Conservation (phyloP, 106 monocot genomes). For the Acanthochlamys bracteata region DNA sequence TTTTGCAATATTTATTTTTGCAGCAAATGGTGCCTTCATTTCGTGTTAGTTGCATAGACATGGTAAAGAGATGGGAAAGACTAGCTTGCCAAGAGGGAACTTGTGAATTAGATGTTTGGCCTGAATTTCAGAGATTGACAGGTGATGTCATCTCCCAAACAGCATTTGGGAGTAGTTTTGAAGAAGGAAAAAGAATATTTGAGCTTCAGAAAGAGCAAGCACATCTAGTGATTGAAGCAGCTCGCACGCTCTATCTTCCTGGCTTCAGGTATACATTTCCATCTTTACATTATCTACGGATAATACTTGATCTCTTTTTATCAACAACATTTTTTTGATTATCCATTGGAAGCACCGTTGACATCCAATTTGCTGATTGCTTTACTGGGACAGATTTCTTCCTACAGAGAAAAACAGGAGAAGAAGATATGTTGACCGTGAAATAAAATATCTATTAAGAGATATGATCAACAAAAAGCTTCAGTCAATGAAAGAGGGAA, state of each 20-base stretch:
- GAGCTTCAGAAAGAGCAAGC: slow-evolving; percentile 31
- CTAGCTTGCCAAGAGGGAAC: slow-evolving; percentile 3
- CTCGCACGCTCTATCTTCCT: slow-evolving; percentile 23
- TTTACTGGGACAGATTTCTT: slow-evolving; percentile 21
- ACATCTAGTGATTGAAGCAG: slow-evolving; percentile 15
- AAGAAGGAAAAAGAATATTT: slow-evolving; percentile 39
- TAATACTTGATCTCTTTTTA: no score
- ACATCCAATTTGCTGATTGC: not conserved
- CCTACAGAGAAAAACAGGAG: slow-evolving; percentile 36
- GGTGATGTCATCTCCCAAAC: slow-evolving; percentile 64
- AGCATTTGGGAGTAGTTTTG: slow-evolving; percentile 46
- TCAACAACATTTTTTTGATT: not conserved
- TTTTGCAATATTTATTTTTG: no score
- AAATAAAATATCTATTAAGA: slow-evolving; percentile 21
- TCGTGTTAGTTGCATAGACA: slow-evolving; percentile 18
- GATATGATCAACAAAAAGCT: slow-evolving; percentile 47
- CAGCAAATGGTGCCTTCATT: slow-evolving; percentile 17
- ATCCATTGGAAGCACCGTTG: not conserved
- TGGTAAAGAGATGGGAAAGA: slow-evolving; percentile 23
- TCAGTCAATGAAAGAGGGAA: slow-evolving; percentile 21
- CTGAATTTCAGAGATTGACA: slow-evolving; percentile 61
- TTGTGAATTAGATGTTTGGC: slow-evolving; percentile 40
- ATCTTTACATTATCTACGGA: no score
- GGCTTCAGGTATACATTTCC: slow-evolving; percentile 19
- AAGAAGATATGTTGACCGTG: slow-evolving; percentile 21